phyloP scores from a whole-genome alignment of 192 early-diverging fungal species.

The Coemansia sp. region DNA sequence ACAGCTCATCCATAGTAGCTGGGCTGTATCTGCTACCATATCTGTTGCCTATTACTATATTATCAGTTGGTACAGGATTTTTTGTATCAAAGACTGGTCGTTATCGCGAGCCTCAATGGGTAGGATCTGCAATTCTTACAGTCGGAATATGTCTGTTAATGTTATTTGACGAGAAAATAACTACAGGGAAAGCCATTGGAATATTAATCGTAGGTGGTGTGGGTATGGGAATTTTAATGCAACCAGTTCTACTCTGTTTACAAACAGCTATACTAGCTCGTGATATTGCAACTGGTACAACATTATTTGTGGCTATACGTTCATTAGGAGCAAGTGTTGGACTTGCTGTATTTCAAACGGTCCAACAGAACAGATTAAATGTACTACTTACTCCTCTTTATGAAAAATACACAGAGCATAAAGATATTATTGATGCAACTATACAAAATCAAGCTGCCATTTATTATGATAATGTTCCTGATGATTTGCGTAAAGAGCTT shows the following conservation, averaged over 20 bases:
- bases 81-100: conserved; percentile 58
- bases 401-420: conserved; percentile 19
- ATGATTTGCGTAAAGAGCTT: conserved; percentile 27
- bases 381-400: conserved; percentile 24
- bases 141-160: conserved; percentile 63
- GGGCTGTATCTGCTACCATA: conserved; percentile 76
- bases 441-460: conserved; percentile 35
- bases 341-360: conserved; percentile 57
- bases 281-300: conserved; percentile 69
- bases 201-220: conserved; percentile 66
- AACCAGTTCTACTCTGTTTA: conserved; percentile 63
- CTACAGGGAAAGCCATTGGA: conserved; percentile 56
- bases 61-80: conserved; percentile 64
- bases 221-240: conserved; percentile 73
- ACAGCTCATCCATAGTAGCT: conserved; percentile 63
- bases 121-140: conserved; percentile 60
- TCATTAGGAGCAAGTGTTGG: conserved; percentile 62
- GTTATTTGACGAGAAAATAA: conserved; percentile 51
- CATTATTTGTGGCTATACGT: conserved; percentile 62
- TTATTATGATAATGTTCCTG: conserved; percentile 23
- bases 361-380: conserved; percentile 60
- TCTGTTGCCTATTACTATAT: conserved; percentile 65
- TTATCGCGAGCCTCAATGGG: conserved; percentile 62
- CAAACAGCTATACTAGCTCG: conserved; percentile 61
- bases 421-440: conserved; percentile 37